Base-by-base conservation (phyloP, 2,329 filamentous ascomycete species). In the Coniochaeta ligniaria region DNA sequence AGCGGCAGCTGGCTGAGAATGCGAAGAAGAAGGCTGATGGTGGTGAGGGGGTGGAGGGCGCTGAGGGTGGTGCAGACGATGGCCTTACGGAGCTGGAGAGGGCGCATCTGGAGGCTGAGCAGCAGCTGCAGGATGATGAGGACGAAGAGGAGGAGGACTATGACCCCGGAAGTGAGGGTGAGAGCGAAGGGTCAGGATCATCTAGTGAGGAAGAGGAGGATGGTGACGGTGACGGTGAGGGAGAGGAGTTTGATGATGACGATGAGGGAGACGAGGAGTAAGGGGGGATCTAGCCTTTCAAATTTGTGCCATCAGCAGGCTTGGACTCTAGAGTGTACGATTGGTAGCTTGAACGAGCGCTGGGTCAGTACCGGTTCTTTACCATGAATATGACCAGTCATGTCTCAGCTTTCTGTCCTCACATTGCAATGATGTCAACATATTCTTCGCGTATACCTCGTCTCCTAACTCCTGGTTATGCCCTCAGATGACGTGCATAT, bases 141-240 rank as follows among this genome's bases (percentile, higher is more conserved):
- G 85, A 86, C 57, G 84, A 86, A 60, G 77, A 85, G 5, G 86
- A 88, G 65, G 85, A 88, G 64, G 85, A 88, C 66, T 88, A 88
- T 64, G 83, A 88, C 61, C 86, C 86, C 0, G 83, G 83, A 0
- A 83, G 79, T 43, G 83, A 86, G 6, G 83, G 76, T 0, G 83
- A 86, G 6, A 85, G 82, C 59, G 84, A 83, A 12, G 83, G 84
- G 0, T 82, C 78, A 1, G 83, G 83, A 0, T 69, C 69, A 1
- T 80, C 77, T 35, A 77, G 74, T 16, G 82, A 81, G 4, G 82
- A 79, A 0, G 79, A 80, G 0, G 81, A 81, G 1, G 83, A 82
- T 0, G 82, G 79, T 0, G 78, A 75, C 0, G 77, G 73, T 0
- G 77, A 72, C 0, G 77, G 73, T 0, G 77, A 72, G 0, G 79